These are phyloP conservation scores for Cadophora sp. DNA, from an alignment of 2,329 filamentous ascomycete species.

Conservation along the genomic window DNA sequence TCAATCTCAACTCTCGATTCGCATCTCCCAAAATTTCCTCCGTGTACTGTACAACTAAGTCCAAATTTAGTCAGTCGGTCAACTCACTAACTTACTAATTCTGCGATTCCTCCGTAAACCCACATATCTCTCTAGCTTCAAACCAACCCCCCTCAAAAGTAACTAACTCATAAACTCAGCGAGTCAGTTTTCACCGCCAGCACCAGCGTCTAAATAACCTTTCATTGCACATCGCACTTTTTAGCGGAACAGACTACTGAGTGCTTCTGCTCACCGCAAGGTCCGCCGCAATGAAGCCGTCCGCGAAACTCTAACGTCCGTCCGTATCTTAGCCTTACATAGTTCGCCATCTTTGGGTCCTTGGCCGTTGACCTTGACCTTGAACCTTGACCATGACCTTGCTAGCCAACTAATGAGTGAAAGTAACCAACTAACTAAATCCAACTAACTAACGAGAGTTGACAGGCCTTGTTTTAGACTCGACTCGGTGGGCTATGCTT, in stretches of 20 bases:
- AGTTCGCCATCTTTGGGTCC: neutral
- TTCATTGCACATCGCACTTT: conserved; percentile 27
- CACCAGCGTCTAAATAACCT: neutral
- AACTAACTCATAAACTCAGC: neutral
- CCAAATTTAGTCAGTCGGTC: neutral
- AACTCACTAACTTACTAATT: neutral
- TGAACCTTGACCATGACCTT: neutral
- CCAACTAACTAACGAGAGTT: neutral
- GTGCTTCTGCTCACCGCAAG: neutral
- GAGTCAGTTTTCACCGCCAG: neutral
- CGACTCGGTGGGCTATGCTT: too few species aligned
- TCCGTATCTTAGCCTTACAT: neutral
- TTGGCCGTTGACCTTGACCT: neutral
- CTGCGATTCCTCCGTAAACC: neutral
- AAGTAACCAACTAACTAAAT: too few species aligned
- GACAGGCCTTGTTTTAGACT: neutral
- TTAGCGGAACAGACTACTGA: conserved; percentile 13
- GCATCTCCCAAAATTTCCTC: neutral
- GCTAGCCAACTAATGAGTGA: too few species aligned
- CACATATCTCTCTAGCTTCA: neutral
- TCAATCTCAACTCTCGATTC: neutral
- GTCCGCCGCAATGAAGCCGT: neutral
- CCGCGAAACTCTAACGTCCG: neutral
- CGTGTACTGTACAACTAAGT: neutral
- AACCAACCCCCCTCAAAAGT: neutral